Percentiles rank a stretch among this genome's conserved stretches.
phyloP scores from a whole-genome alignment of 1,139 yeast genomes.

The Diutina rugosa region DNA sequence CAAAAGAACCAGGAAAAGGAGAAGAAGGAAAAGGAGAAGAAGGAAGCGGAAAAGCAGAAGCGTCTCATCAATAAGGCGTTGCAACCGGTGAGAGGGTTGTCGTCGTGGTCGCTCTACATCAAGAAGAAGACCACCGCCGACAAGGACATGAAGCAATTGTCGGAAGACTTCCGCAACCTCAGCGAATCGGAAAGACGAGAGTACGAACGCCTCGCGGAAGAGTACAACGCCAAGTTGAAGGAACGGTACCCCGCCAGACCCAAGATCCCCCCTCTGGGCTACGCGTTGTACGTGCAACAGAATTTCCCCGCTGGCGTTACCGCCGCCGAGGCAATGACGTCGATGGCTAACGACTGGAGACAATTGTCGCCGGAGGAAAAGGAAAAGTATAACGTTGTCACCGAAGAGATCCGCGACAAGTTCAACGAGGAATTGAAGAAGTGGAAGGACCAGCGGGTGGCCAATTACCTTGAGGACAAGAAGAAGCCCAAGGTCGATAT shows the following conservation, averaged over 20 bases:
- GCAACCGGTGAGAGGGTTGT: constrained; percentile 14
- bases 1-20: neutral
- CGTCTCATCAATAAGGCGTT: constrained; percentile 14
- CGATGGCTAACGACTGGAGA: constrained; percentile 17
- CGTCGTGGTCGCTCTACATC: constrained; percentile 18
- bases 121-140: constrained; percentile 10
- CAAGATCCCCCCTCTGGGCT: constrained; percentile 14
- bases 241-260: constrained; percentile 22
- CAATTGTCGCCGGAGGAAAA: constrained; percentile 17
- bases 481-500: neutral
- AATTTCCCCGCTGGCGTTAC: constrained; percentile 13
- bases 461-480: constrained; percentile 10
- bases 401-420: constrained; percentile 9
- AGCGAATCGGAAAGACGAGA: constrained; percentile 15
- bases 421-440: constrained; percentile 11
- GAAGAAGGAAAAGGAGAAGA: constrained; percentile 6
- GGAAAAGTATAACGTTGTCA: constrained; percentile 12
- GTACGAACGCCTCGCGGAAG: constrained; percentile 14
- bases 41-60: constrained; percentile 7
- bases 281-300: constrained; percentile 19
- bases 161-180: constrained; percentile 13
- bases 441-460: constrained; percentile 19
- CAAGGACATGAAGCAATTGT: constrained; percentile 10
- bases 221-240: constrained; percentile 14
- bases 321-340: constrained; percentile 14